Base-by-base conservation (phyloP, 2,329 filamentous ascomycete genomes). In the Stachybotrys echinatus region DNA sequence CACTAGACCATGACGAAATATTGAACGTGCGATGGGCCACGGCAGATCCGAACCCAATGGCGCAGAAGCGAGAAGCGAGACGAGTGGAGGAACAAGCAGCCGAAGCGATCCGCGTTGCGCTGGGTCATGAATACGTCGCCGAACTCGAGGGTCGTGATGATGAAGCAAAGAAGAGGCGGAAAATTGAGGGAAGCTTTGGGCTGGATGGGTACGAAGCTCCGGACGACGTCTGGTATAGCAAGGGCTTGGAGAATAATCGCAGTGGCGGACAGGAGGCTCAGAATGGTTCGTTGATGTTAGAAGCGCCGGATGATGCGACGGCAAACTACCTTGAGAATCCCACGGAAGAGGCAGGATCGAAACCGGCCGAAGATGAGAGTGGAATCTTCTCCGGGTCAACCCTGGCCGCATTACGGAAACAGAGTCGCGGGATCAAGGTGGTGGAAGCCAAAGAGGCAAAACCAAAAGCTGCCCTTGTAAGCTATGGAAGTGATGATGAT, bases 11-110 rank as follows among this genome's bases (percentile, higher is more conserved):
- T 67, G 86, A 84, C 54, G 94, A 99, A 70, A 85, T 96, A 20
- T 74, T 99, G 22, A 99, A 99, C 67, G 92, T 99, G 45, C 81
- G 95, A 55, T 99, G 94, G 94, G 94, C 94, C 40, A 99, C 94
- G 0, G 88, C 90, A 6, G 94, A 99, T 64, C 94, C 94, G 1
- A 99, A 99, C 59, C 94, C 94, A 0, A 85, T 94, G 75, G 91
- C 92, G 2, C 90, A 96, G 67, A 95, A 95, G 55, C 81, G 95
- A 52, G 94, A 99, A 70, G 92, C 88, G 3, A 79, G 87, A 38
- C 80, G 87, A 39, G 87, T 99, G 52, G 94, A 99, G 65, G 94
- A 99, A 64, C 94, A 99, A 67, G 94, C 94, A 2, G 94, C 94
- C 0, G 94, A 96, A 61, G 95, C 94, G 2, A 90, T 99, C 50